Evolutionary conservation across 2,329 filamentous ascomycete species (phyloP).

Genomic region (Raffaelea arxii): DNA sequence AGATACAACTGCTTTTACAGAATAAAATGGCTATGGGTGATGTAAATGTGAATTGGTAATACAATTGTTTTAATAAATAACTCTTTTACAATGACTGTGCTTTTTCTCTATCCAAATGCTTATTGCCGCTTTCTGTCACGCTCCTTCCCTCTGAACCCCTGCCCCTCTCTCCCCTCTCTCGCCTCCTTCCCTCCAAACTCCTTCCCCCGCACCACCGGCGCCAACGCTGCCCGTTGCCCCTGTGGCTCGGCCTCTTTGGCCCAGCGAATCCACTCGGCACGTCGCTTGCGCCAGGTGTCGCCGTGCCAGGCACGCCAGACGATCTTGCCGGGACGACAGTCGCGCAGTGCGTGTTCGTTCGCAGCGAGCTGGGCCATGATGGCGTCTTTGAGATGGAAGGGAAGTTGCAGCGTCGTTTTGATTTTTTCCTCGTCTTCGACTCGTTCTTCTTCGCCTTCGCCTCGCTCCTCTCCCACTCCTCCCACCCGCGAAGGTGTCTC

Average conservation of each 20-base stretch:
- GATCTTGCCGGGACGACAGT: slow-evolving; percentile 43
- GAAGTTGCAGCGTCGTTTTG: slow-evolving; percentile 22
- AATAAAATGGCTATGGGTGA: too few species aligned
- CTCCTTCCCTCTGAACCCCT: too few species aligned
- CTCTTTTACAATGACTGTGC: too few species aligned
- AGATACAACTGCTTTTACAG: too few species aligned
- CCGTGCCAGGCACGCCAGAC: slow-evolving; percentile 51
- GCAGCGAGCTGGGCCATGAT: slow-evolving; percentile 39
- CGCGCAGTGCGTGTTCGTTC: slow-evolving; percentile 38
- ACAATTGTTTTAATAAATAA: too few species aligned
- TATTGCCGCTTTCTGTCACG: too few species aligned
- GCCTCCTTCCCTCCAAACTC: neutral
- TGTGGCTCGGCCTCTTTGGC: slow-evolving; percentile 39
- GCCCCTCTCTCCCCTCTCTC: too few species aligned
- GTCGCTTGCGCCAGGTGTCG: slow-evolving; percentile 44
- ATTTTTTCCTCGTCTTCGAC: neutral
- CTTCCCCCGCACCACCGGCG: slow-evolving; percentile 18
- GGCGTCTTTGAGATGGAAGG: slow-evolving; percentile 48
- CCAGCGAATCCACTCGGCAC: slow-evolving; percentile 47
- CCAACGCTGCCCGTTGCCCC: slow-evolving; percentile 23
- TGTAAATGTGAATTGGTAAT: too few species aligned
- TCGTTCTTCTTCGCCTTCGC: neutral
- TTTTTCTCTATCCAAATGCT: too few species aligned
- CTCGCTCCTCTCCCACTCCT: neutral
- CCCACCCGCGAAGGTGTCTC: slow-evolving; percentile 33